Evolutionary conservation across 2,329 filamentous ascomycete genomes (phyloP), one percentile per base, ranked within the genome.

Genomic region (Colletotrichum sp.): DNA sequence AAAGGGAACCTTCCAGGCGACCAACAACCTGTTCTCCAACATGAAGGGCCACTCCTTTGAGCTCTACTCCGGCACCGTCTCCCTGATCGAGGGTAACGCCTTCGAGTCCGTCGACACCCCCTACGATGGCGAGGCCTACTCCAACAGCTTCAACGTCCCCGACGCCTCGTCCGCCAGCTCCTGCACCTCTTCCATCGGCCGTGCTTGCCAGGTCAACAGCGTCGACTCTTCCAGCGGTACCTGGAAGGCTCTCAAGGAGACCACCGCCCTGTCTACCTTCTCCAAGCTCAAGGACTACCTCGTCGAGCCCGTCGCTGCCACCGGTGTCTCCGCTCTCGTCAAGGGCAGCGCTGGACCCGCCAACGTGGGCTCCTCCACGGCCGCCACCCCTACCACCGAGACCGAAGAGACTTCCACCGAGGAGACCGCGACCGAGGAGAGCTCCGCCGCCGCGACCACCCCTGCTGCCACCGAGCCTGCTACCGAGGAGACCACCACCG

Each of bases 21-120:
- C 74, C 77, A 82, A 82, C 79, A 81, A 82, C 79, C 77, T 77
- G 55, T 82, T 82, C 66, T 77, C 74, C 48, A 80, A 80, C 70
- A 81, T 81, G 78, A 75, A 80, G 30, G 81, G 80, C 28, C 90
- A 91, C 80, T 90, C 87, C 21, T 85, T 87, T 16, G 90, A 92
- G 83, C 90, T 83, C 72, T 83, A 90, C 78, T 87, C 80, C 13
- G 79, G 83, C 36, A 77, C 76, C 6, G 77, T 72, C 1, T 78
- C 79, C 1, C 77, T 82, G 7, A 72, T 82, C 2, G 81, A 82
- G 75, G 81, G 81, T 18, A 82, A 82, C 28, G 77, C 76, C 10
- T 82, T 82, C 21, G 79, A 80, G 7, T 76, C 76, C 6, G 80
- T 81, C 9, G 74, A 77, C 13, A 76, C 67, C 5, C 80, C 80